Evolutionary conservation across 805 yeast species (phyloP), one percentile per base, ranked within the genome.

Genomic region (Zygosaccharomyces siamensis): DNA sequence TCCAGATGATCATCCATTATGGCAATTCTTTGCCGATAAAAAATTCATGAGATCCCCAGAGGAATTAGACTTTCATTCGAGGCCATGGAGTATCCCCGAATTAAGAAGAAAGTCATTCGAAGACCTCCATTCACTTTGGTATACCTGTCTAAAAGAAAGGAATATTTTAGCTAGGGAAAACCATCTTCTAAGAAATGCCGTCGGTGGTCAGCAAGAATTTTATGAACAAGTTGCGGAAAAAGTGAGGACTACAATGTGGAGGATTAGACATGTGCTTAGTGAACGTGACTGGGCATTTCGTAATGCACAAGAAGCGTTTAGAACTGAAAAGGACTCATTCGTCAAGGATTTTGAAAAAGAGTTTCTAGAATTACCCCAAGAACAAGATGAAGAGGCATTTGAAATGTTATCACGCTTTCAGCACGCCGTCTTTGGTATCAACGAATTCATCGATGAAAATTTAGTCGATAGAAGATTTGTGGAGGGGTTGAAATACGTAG

Each of bases 111-210:
- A 93, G 68, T 80, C 88, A 14, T 93, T 89, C 62, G 93, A 89
- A 36, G 99, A 93, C 64, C 72, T 93, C 58, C 99, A 93, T 68
- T 78, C 81, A 32, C 73, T 93, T 59, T 93, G 99, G 98, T 92
- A 88, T 66, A 76, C 84, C 39, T 81, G 90, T 57, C 69, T 92
- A 56, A 86, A 80, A 63, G 96, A 93, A 68, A 74, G 95, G 57
- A 93, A 93, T 66, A 70, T 80, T 11, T 67, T 92, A 48, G 81
- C 81, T 30, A 77, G 96, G 58, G 98, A 93, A 66, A 73, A 74
- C 47, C 81, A 84, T 54, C 73, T 87, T 56, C 75, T 77, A 49
- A 74, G 63, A 31, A 70, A 72, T 24, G 69, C 71, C 24, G 64
- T 64, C 20, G 72, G 70, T 20, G 64, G 68, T n/a, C 68, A 68